Evolutionary conservation across 495 filamentous ascomycete species (phyloP), one percentile per base, ranked within the genome.

Genomic region (Aspergillus bertholletiae): DNA sequence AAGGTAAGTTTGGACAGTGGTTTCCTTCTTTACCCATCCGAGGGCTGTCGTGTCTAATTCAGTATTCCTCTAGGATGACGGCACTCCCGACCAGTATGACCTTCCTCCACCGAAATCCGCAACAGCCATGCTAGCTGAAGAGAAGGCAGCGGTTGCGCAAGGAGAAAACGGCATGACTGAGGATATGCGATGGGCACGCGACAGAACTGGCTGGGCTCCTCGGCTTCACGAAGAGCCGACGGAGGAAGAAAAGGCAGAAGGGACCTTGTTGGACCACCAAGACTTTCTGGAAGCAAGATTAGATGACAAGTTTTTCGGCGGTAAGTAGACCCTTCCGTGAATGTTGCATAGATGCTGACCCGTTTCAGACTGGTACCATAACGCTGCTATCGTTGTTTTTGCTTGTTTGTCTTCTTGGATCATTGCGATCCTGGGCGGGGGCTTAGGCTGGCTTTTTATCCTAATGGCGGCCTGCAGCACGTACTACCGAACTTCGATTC

Each of bases 401-500:
- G 91, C 94, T 22, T 96, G 91, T 62, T 76, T 99, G 22, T 75
- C 83, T 22, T 96, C 93, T 2, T 99, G 93, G 92, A 71, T 96
- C 4, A 73, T 96, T 37, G 94, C 92, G 12, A 75, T 92, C 8
- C 74, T 97, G 9, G 95, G 94, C 46, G 93, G 93, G 55, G 94
- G 94, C 27, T 76, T 99, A 5, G 92, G 79, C 23, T 97, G 94
- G 94, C 80, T 97, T 41, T 88, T 97, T 60, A 76, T 96, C 55
- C 79, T 97, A 50, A 96, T 97, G 91, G 89, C 90, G 22, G 74
- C 80, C 51, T 97, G 94, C 70, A 86, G 84, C 52, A 96, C 95
- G 21, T 97, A 97, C 74, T 99, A 99, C 69, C 86, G 95, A 45
- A 99, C 94, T 2, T 99, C 94, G 1, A 82, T 96, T 54, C 90